These are phyloP conservation scores for Mikania micrantha DNA, from an alignment of 129 eudicot genomes.

Conservation along the genomic window DNA sequence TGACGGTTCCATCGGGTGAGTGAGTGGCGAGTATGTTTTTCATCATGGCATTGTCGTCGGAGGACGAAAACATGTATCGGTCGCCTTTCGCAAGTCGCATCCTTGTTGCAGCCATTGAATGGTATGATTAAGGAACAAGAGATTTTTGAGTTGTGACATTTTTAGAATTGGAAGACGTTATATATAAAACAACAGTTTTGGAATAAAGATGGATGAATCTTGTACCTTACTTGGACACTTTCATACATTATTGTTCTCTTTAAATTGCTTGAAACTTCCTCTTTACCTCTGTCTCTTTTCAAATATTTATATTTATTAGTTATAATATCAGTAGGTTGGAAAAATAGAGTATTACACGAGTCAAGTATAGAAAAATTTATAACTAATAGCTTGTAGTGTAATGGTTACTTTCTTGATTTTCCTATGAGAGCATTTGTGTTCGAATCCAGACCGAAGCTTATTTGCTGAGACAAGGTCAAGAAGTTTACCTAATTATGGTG, in stretches of 20 bases:
- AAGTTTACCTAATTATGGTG: too few species aligned
- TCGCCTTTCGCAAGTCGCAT: conserved; percentile 40
- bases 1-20: conserved; percentile 54
- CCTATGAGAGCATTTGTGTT: too few species aligned
- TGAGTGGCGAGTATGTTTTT: conserved; percentile 62
- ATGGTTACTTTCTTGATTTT: too few species aligned
- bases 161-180: not conserved
- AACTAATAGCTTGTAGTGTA: too few species aligned
- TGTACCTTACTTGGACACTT: conserved; percentile 52
- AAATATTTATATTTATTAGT: not conserved
- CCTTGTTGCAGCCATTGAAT: conserved; percentile 29
- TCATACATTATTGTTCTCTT: conserved; percentile 1
- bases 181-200: conserved; percentile 7
- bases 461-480: too few species aligned
- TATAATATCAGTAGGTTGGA: too few species aligned
- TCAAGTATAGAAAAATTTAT: too few species aligned
- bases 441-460: too few species aligned
- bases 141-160: not conserved
- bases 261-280: not conserved
- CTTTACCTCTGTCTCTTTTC: not conserved
- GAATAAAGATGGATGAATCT: conserved; percentile 45
- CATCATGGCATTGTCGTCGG: conserved; percentile 76
- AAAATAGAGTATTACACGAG: too few species aligned
- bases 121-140: not conserved
- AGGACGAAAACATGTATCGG: conserved; percentile 39